Evolutionary conservation across 2,329 filamentous ascomycete species (phyloP).

Genomic region (Onygenales sp.): DNA sequence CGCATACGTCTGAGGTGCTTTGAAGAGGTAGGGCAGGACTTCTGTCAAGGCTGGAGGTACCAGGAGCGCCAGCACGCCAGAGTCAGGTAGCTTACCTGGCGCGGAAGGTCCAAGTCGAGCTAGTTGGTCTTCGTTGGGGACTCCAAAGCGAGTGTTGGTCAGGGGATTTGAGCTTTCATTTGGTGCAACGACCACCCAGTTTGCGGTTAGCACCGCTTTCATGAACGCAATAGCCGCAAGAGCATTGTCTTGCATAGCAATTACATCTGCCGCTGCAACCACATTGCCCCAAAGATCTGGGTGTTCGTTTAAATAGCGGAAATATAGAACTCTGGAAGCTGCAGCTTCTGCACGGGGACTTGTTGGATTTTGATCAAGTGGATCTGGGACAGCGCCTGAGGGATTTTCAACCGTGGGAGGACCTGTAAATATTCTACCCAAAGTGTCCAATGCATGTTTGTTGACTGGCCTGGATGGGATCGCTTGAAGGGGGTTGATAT

Average conservation of each 20-base stretch:
- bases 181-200: slow-evolving; percentile 39
- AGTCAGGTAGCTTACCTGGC: slow-evolving; percentile 27
- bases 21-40: slow-evolving; percentile 48
- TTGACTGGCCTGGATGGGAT: slow-evolving; percentile 45
- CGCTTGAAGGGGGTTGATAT: slow-evolving; percentile 36
- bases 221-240: slow-evolving; percentile 46
- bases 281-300: slow-evolving; percentile 44
- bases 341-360: slow-evolving; percentile 39
- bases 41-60: slow-evolving; percentile 41
- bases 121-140: slow-evolving; percentile 32
- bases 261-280: slow-evolving; percentile 43
- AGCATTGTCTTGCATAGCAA: slow-evolving; percentile 49
- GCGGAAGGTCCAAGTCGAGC: slow-evolving; percentile 27
- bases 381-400: background rate
- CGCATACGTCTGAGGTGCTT: slow-evolving; percentile 46
- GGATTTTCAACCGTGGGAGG: slow-evolving; percentile 23
- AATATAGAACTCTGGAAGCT: slow-evolving; percentile 47
- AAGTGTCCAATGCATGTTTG: slow-evolving; percentile 43
- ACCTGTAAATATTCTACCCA: slow-evolving; percentile 48
- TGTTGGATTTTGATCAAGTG: slow-evolving; percentile 24
- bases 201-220: slow-evolving; percentile 42
- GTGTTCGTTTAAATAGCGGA: slow-evolving; percentile 43
- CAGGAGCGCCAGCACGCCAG: slow-evolving; percentile 44
- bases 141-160: slow-evolving; percentile 19
- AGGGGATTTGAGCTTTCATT: slow-evolving; percentile 17